Evolutionary conservation across 1,139 yeast species (phyloP).

Genomic region (Schwanniomyces etchellsii): DNA sequence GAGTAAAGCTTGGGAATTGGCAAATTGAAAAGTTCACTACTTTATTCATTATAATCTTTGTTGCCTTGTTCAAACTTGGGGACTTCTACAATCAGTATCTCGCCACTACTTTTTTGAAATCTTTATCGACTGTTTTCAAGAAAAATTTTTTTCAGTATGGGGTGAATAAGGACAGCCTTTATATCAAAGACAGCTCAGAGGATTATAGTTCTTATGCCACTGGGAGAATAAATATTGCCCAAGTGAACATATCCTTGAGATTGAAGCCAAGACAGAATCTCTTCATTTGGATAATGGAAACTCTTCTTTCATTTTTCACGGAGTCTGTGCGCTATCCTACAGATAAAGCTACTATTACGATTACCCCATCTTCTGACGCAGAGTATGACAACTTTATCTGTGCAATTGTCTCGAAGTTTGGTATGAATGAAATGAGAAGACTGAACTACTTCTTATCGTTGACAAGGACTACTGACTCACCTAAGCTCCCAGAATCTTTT

Average conservation of each 20-base stretch:
- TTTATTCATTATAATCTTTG: conserved; percentile 41
- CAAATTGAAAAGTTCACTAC: conserved; percentile 58
- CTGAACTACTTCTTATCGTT: conserved; percentile 77
- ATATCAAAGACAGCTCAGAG: conserved; percentile 66
- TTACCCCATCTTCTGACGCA: conserved; percentile 53
- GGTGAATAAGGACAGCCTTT: conserved; percentile 42
- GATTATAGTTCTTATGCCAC: conserved; percentile 77
- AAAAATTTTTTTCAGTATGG: conserved; percentile 82
- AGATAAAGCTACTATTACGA: conserved; percentile 58
- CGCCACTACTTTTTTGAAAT: conserved; percentile 47
- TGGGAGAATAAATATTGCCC: conserved; percentile 75
- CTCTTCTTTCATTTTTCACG: conserved; percentile 49
- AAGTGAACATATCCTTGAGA: conserved; percentile 54
- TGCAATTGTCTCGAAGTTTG: conserved; percentile 79
- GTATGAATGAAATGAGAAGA: conserved; percentile 73
- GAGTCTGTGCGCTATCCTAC: conserved; percentile 44
- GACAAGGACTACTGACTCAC: conserved; percentile 73
- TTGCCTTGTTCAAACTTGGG: conserved; percentile 51
- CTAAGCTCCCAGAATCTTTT: conserved; percentile 63
- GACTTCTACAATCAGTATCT: conserved; percentile 48
- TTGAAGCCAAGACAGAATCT: conserved; percentile 80
- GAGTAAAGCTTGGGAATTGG: conserved; percentile 65
- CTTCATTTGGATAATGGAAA: conserved; percentile 57
- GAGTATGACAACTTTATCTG: conserved; percentile 65
- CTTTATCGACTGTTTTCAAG: conserved; percentile 41